Evolutionary conservation across 495 filamentous ascomycete species (phyloP).

Genomic region (Durotheca rogersii): DNA sequence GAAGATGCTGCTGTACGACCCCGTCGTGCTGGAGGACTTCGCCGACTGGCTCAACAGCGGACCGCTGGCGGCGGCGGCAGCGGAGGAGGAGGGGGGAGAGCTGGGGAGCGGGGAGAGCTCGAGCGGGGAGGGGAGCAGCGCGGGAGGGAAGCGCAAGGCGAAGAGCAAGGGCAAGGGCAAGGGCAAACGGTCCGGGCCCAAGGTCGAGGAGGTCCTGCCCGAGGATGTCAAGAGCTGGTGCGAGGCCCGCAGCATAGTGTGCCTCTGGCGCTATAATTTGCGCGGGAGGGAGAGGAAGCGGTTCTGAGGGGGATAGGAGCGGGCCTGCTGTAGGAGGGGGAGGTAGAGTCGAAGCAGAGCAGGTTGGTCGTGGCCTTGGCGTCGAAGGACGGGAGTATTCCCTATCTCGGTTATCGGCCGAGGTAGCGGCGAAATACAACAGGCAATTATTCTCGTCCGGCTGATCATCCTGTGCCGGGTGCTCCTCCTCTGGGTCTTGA

Average conservation of each 20-base stretch:
- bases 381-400: no score
- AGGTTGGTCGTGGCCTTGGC: no score
- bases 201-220: conserved; percentile 62
- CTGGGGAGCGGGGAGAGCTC: no score
- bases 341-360: neutral
- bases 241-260: conserved; percentile 77
- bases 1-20: conserved; percentile 92
- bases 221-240: conserved; percentile 78
- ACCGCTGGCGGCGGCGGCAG: conserved; percentile 59
- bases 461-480: no score
- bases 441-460: no score
- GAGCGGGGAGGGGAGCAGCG: no score
- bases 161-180: no score
- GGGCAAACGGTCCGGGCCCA: no score
- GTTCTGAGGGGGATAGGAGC: conserved; percentile 28
- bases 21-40: conserved; percentile 85
- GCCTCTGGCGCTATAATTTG: conserved; percentile 55
- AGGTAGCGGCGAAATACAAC: no score
- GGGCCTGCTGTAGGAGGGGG: neutral
- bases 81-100: conserved; percentile 69
- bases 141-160: no score
- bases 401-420: no score
- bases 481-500: no score
- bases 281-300: conserved; percentile 51
- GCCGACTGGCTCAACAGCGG: conserved; percentile 78